Base-by-base conservation (phyloP, 2,329 filamentous ascomycete species). In the Cephalotrichum gorgonifer region DNA sequence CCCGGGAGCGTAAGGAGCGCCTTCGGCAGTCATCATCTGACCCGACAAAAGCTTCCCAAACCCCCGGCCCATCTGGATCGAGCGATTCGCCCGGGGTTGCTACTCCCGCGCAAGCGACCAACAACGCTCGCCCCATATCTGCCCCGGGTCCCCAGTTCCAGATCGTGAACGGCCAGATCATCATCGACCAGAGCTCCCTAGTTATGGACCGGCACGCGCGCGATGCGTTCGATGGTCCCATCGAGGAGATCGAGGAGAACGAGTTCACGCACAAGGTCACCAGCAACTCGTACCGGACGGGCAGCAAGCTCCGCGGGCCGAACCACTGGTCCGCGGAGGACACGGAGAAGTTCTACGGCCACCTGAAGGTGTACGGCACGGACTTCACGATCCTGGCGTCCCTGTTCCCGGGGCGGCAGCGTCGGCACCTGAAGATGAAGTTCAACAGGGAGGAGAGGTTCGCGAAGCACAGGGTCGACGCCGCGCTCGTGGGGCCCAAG, bases 301-400 rank as follows among this genome's bases (percentile, higher is more conserved):
- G 69, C 23, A 70, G 83, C 59, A 83, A 86, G 60, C 67, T 80
- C 59, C 68, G 76, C 64, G 78, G 81, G 50, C 72, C 77, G 25
- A 80, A 84, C 55, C 71, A 76, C 28, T 94, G 88, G 88, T 79
- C 74, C 45, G 73, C 78, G n/a, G 75, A 78, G 12, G 78, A 83
- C 52, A 91, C 85, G 3, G 82, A 86, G 49, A 71, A 78, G 42
- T 93, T 93, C 66, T 93, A 89, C 69, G 76, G 82, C 26, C 83
- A 80, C 1, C 72, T 94, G 2, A 69, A 73, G 50, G 85, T 84
- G 74, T 90, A 88, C 59, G 88, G 88, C 50, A 91, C 86, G 2
- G 86, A 91, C 61, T 94, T 93, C 60, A 76, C 83, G 61, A 86
- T 87, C 66, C 89, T 94, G 56, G 76, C 78, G 51, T 78, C 79